Conservation (phyloP, 2,329 filamentous ascomycete genomes). For the Colletotrichum sp. region DNA sequence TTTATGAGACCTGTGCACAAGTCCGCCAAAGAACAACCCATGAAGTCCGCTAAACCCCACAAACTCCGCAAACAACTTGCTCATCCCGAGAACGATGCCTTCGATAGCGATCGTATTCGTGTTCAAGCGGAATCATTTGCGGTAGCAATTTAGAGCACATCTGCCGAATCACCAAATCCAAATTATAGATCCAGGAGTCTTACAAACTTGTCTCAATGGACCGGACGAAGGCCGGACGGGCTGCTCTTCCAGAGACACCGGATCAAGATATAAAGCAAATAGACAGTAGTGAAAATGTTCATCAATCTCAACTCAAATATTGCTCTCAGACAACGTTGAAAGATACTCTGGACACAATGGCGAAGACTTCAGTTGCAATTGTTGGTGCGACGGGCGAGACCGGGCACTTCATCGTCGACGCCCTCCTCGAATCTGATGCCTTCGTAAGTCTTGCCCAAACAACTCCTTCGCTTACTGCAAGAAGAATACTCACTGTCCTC, state of each 20-base stretch:
- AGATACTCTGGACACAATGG: not conserved
- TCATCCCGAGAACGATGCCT: not conserved
- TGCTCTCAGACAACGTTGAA: not conserved
- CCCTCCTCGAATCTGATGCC: constrained; percentile 32
- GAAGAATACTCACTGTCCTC: not conserved
- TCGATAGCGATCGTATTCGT: not conserved
- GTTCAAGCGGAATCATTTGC: not conserved
- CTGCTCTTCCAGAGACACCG: fast-evolving
- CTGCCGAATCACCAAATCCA: not conserved
- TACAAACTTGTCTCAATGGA: not conserved
- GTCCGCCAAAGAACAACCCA: not conserved
- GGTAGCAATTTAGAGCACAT: not conserved
- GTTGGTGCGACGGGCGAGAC: constrained; percentile 48
- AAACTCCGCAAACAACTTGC: not conserved
- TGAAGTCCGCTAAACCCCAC: not conserved
- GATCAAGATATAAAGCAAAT: not conserved
- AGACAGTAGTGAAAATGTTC: fast-evolving
- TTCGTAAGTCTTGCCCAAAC: constrained; percentile 27
- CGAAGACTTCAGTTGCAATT: constrained; percentile 29
- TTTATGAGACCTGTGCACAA: not conserved
- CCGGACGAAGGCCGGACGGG: not conserved
- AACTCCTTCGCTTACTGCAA: not conserved
- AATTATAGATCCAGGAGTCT: not conserved
- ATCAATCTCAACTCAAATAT: not conserved
- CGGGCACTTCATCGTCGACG: constrained; percentile 41